Evolutionary conservation across 148 eudicot species (phyloP).

Genomic region (Pharnaceum exiguum): DNA sequence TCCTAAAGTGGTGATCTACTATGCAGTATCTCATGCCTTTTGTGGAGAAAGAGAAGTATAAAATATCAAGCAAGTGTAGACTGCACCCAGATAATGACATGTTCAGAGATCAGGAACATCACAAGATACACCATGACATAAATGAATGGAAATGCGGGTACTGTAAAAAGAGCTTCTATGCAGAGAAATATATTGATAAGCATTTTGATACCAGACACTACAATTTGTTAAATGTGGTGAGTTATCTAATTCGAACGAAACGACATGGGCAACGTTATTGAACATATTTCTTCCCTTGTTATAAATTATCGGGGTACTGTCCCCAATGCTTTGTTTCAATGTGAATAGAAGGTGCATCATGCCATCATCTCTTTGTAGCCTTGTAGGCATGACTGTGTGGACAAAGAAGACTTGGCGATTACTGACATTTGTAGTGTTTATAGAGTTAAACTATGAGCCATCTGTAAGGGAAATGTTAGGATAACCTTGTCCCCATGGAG

Average conservation of each 20-base stretch:
- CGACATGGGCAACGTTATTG: neutral
- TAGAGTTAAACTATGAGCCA: no score
- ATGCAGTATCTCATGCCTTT: constrained; percentile 89
- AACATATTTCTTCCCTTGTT: no score
- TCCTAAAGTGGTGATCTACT: neutral
- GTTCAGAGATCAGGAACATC: constrained; percentile 81
- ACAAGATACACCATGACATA: constrained; percentile 66
- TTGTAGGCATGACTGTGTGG: no score
- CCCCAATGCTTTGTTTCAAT: no score
- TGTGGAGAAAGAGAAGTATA: constrained; percentile 71
- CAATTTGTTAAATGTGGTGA: constrained; percentile 66
- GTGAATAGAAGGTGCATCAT: no score
- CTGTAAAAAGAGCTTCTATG: constrained; percentile 75
- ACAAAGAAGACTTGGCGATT: no score
- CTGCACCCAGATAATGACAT: constrained; percentile 86
- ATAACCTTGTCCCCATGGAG: no score
- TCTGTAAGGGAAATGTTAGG: no score
- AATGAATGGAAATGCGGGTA: constrained; percentile 93
- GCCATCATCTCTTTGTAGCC: no score
- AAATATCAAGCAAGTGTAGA: constrained; percentile 50
- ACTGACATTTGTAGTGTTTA: no score
- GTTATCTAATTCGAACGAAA: constrained; percentile 19
- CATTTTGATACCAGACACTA: constrained; percentile 80
- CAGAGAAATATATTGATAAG: constrained; percentile 76
- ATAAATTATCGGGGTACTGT: no score